Conservation (phyloP, 148 eudicot species). For the Silene uniflora region DNA sequence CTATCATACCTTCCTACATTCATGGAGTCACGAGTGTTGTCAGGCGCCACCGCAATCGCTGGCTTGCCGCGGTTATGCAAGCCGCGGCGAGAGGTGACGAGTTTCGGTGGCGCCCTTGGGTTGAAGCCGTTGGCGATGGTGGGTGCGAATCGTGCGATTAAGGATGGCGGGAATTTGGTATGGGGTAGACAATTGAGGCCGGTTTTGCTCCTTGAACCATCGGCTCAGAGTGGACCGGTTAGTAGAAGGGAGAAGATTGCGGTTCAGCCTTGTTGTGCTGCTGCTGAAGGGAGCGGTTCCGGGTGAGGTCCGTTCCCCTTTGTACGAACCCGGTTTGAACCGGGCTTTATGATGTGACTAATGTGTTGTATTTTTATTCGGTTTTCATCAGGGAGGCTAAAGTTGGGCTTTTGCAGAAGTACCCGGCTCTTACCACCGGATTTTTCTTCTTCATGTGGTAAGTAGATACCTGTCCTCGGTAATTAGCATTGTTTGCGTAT, state of each 20-base stretch:
- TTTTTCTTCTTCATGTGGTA: slow-evolving; percentile 99
- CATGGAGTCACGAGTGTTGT: slow-evolving; percentile 83
- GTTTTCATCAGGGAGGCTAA: slow-evolving; percentile 51
- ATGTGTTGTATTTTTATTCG: background rate
- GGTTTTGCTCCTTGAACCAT: slow-evolving; percentile 45
- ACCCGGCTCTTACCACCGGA: slow-evolving; percentile 76
- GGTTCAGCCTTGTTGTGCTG: slow-evolving; percentile 62
- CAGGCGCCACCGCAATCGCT: slow-evolving; percentile 57
- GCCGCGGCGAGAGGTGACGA: slow-evolving; percentile 28
- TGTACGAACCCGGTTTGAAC: slow-evolving; percentile 17
- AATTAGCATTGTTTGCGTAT: background rate
- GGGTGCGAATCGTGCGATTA: slow-evolving; percentile 29
- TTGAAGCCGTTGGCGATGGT: slow-evolving; percentile 16
- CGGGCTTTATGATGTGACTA: slow-evolving; percentile 21
- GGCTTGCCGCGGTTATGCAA: slow-evolving; percentile 40
- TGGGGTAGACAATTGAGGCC: slow-evolving; percentile 93
- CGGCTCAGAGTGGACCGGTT: slow-evolving; percentile 9
- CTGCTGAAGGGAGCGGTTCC: slow-evolving; percentile 68
- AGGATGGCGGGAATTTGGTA: slow-evolving; percentile 66
- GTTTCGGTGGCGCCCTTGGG: slow-evolving; percentile 18
- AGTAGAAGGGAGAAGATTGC: slow-evolving; percentile 36
- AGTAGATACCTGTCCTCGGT: slow-evolving; percentile 15
- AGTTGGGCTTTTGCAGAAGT: slow-evolving; percentile 71
- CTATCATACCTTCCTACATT: background rate
- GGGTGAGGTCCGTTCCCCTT: slow-evolving; percentile 90